Conservation (phyloP, 495 filamentous ascomycete genomes). For the Daldinia vernicosa region DNA sequence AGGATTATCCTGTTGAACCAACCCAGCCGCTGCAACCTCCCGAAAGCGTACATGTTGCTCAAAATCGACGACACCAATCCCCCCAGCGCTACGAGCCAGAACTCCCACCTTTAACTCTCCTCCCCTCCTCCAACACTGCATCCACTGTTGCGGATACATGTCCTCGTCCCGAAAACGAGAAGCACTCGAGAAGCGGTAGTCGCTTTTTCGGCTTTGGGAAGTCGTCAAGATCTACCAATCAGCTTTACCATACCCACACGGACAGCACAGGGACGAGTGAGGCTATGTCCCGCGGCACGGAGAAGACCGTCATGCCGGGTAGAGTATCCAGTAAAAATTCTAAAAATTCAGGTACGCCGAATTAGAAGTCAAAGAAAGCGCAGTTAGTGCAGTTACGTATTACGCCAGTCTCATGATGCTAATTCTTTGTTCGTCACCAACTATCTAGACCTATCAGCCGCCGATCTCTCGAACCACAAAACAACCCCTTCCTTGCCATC, state of each 20-base stretch:
- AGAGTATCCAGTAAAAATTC: constrained; percentile 52
- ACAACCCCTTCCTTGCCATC: constrained; percentile 49
- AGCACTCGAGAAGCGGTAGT: constrained; percentile 45
- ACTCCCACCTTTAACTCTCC: constrained; percentile 35
- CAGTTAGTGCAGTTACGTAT: constrained; percentile 4
- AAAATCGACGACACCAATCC: constrained; percentile 42
- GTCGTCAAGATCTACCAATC: constrained; percentile 50
- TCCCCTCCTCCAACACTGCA: constrained; percentile 28
- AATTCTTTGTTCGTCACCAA: constrained; percentile 27
- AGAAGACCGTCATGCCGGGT: constrained; percentile 48
- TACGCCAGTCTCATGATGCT: constrained; percentile 30
- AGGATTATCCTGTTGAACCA: constrained; percentile 44
- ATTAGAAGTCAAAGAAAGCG: constrained; percentile 22
- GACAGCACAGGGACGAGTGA: constrained; percentile 49
- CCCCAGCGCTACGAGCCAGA: constrained; percentile 37
- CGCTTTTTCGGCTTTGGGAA: constrained; percentile 59
- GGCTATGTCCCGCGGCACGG: constrained; percentile 55
- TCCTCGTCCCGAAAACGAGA: constrained; percentile 38
- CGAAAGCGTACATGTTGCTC: constrained; percentile 48
- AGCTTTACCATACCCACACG: constrained; percentile 49
- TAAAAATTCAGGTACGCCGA: constrained; percentile 57
- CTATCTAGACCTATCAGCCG: constrained; percentile 52
- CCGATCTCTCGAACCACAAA: constrained; percentile 50
- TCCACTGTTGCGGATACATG: constrained; percentile 21
- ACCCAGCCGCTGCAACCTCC: constrained; percentile 49